phyloP scores from a whole-genome alignment of 805 yeast species.

The Kluyveromyces lactis region DNA sequence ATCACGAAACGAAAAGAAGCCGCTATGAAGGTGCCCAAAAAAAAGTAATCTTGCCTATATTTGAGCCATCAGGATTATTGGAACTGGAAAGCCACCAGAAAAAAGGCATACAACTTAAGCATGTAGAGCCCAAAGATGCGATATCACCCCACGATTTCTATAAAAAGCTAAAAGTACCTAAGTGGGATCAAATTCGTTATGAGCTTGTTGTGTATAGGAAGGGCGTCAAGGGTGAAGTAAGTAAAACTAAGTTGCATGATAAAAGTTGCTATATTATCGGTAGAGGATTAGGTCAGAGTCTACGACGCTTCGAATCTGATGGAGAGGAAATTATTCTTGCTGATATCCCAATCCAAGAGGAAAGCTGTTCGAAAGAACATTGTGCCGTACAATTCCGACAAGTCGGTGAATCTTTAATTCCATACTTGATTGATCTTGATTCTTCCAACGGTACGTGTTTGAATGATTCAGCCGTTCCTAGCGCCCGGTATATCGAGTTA shows the following conservation, averaged over 20 bases:
- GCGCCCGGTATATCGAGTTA: slow-evolving; percentile 36
- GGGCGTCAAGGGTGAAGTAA: slow-evolving; percentile 17
- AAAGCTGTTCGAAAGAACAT: slow-evolving; percentile 38
- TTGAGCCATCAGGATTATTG: slow-evolving; percentile 35
- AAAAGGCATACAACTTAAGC: slow-evolving; percentile 31
- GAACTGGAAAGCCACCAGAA: slow-evolving; percentile 33
- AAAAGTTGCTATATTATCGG: slow-evolving; percentile 32
- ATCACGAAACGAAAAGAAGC: slow-evolving; percentile 3
- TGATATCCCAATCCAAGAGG: slow-evolving; percentile 31
- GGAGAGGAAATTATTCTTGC: slow-evolving; percentile 23
- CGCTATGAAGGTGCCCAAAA: slow-evolving; percentile 5
- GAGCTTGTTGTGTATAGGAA: slow-evolving; percentile 26
- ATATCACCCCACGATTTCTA: slow-evolving; percentile 18
- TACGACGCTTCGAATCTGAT: slow-evolving; percentile 5
- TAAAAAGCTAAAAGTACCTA: slow-evolving; percentile 13
- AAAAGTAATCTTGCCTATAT: slow-evolving; percentile 18
- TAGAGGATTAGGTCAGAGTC: slow-evolving; percentile 18
- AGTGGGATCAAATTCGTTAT: slow-evolving; percentile 16
- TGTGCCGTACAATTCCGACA: slow-evolving; percentile 40
- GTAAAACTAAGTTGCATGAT: slow-evolving; percentile 18
- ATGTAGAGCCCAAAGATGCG: slow-evolving; percentile 32
- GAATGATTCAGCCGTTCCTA: slow-evolving; percentile 34
- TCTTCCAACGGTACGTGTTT: slow-evolving; percentile 40
- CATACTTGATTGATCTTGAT: slow-evolving; percentile 39
- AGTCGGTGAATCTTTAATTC: slow-evolving; percentile 16